Conservation (phyloP, 345 rosid species). For the Barbarea vulgaris region DNA sequence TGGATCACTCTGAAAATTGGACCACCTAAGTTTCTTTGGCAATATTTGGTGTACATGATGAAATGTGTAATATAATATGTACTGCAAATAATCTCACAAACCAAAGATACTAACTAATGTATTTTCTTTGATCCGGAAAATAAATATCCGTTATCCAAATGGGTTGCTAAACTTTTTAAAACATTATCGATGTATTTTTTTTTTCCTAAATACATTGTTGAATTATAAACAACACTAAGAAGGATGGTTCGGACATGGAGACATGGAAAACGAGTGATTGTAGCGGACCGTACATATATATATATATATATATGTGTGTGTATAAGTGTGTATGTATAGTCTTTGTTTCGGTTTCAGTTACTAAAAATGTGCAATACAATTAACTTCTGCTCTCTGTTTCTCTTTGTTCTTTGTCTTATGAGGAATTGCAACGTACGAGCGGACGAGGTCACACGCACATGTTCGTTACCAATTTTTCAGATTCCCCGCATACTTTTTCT, state of each 20-base stretch:
- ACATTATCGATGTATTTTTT: background rate
- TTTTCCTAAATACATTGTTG: constrained; percentile 9
- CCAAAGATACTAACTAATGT: background rate
- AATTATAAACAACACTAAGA: background rate
- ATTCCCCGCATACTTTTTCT: constrained; percentile 25
- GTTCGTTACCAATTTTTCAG: constrained; percentile 30
- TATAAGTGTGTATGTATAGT: constrained; percentile 10
- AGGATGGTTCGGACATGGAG: constrained; percentile 22
- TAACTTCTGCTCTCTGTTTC: constrained; percentile 37
- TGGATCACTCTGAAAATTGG: constrained; percentile 23
- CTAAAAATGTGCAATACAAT: constrained; percentile 39
- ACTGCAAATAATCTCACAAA: background rate
- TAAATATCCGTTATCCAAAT: background rate
- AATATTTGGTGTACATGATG: constrained; percentile 25
- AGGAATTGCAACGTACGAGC: constrained; percentile 38
- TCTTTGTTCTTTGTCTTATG: constrained; percentile 35
- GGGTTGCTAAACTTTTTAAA: background rate
- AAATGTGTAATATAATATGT: background rate
- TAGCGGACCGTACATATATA: constrained; percentile 19
- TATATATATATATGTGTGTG: too few relatives aligned
- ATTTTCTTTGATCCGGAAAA: constrained; percentile 5
- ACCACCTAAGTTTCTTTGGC: constrained; percentile 36
- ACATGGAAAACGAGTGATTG: constrained; percentile 30
- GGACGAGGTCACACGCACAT: constrained; percentile 44
- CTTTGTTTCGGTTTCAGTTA: constrained; percentile 36